phyloP scores from a whole-genome alignment of 2,329 filamentous ascomycete species.

The Cercospora sojina region DNA sequence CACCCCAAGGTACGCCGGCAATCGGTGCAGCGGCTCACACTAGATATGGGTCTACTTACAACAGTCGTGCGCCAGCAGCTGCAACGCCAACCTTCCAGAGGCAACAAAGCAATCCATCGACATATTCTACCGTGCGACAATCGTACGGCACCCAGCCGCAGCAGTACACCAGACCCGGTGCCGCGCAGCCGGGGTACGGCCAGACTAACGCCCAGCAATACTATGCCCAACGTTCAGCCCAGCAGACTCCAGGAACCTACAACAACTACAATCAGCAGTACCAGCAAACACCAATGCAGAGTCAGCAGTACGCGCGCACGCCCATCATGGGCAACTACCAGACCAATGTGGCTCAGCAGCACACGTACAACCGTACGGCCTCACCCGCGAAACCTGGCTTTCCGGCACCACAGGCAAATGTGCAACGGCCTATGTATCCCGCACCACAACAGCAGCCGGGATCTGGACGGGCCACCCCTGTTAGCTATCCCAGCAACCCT shows the following conservation, averaged over 20 bases:
- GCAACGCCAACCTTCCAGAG: conserved; percentile 32
- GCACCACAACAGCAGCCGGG: conserved; percentile 26
- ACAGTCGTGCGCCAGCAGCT: conserved; percentile 29
- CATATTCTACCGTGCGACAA: conserved; percentile 27
- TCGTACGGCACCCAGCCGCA: conserved; percentile 30
- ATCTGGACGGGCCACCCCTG: conserved; percentile 34
- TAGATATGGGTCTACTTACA: conserved; percentile 36
- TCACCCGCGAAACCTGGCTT: conserved; percentile 32
- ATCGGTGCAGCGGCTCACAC: conserved; percentile 40
- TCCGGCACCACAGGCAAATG: conserved; percentile 11
- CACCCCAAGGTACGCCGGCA: conserved; percentile 37
- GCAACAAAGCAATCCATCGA: conserved; percentile 30
- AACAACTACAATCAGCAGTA: conserved; percentile 26
- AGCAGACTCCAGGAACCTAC: conserved; percentile 26
- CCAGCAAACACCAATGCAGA: conserved; percentile 13
- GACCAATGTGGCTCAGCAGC: conserved; percentile 21
- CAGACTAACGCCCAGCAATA: conserved; percentile 32
- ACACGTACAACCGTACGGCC: conserved; percentile 29
- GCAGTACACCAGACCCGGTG: conserved; percentile 32
- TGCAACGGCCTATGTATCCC: conserved; percentile 26
- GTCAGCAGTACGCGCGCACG: conserved; percentile 24
- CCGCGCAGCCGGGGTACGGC: conserved; percentile 27
- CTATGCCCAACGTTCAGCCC: conserved; percentile 24
- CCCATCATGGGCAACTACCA: conserved; percentile 31
- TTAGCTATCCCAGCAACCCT: conserved; percentile 32